Conservation (phyloP, 306 rosid species). For the Luffa aegyptiaca region DNA sequence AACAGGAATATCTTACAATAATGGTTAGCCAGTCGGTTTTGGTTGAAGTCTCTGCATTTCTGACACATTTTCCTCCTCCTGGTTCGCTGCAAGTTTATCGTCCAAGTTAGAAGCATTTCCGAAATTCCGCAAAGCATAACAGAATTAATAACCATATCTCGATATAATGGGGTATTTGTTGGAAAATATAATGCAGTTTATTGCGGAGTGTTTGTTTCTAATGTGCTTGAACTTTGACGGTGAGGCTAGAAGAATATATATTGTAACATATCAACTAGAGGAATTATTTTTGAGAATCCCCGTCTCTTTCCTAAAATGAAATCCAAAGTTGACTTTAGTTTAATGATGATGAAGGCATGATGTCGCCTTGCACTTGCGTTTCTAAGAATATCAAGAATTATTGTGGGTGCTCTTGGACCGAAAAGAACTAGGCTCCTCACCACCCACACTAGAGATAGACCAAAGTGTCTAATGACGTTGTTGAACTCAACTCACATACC, state of each 20-base stretch:
- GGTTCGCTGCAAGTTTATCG: constrained; percentile 53
- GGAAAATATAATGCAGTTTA: not conserved
- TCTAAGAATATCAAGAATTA: not conserved
- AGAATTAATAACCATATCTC: not conserved
- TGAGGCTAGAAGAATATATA: not conserved
- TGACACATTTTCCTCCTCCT: constrained; percentile 52
- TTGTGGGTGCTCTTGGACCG: not conserved
- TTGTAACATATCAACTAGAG: not conserved
- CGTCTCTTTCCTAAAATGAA: not conserved
- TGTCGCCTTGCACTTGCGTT: not conserved
- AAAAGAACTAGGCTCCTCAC: not conserved
- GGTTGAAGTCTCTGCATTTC: constrained; percentile 31
- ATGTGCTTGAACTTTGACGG: not conserved
- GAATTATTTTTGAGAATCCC: not conserved
- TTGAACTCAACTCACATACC: too few species aligned
- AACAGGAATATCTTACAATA: constrained; percentile 44
- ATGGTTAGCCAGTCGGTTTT: constrained; percentile 84
- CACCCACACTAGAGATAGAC: not conserved
- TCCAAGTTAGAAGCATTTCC: not conserved
- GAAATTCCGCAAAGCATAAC: not conserved
- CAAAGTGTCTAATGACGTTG: too few species aligned
- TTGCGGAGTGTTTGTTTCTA: not conserved
- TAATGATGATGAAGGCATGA: not conserved
- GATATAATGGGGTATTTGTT: not conserved
- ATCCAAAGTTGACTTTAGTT: not conserved